Evolutionary conservation across 2,329 filamentous ascomycete species (phyloP), one percentile per base, ranked within the genome.

Genomic region (Cryphonectria naterciae): DNA sequence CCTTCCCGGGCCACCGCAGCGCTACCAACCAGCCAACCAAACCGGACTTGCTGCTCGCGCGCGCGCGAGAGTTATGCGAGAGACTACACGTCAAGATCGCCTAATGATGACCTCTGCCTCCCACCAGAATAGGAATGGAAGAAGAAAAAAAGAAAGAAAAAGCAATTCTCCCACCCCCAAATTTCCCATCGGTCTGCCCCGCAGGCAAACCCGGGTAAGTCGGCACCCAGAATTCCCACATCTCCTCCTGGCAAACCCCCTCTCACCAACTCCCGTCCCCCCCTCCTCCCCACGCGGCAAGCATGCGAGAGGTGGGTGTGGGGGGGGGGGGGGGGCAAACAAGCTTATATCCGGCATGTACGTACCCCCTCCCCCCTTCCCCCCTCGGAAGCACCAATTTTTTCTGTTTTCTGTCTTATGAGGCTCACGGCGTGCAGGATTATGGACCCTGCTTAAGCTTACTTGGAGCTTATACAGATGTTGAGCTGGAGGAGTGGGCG

Each of bases 401-500:
- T 4, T 11, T n/a, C 6, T 1, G n/a, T n/a, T 1, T 3, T n/a
- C 19, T 7, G 22, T 46, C 13, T 56, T 13, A 4, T 58, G 54
- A 58, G 54, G 54, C 54, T 58, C 54, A 58, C 28, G 28, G 25
- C 1, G 25, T 32, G 54, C 11, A 58, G 25, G 28, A 17, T 58
- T 15, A 32, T 28, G 28, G 52, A 32, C 25, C 28, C 25, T 15
- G 13, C n/a, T 32, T 58, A 58, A 58, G 54, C 54, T 58, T 58
- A 58, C 54, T 58, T 32, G 28, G 15, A 58, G 54, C 54, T 58
- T 58, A 58, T 35, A 35, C 25, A 58, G 54, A 58, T 28, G 28
- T 19, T 17, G 10, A 54, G 7, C 25, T 19, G 25, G 54, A 28
- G 25, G 13, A 2, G n/a, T 32, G 54, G 13, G 25, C 15, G 54